Conservation (phyloP, 495 filamentous ascomycete genomes). For the Aspergillus haitiensis region DNA sequence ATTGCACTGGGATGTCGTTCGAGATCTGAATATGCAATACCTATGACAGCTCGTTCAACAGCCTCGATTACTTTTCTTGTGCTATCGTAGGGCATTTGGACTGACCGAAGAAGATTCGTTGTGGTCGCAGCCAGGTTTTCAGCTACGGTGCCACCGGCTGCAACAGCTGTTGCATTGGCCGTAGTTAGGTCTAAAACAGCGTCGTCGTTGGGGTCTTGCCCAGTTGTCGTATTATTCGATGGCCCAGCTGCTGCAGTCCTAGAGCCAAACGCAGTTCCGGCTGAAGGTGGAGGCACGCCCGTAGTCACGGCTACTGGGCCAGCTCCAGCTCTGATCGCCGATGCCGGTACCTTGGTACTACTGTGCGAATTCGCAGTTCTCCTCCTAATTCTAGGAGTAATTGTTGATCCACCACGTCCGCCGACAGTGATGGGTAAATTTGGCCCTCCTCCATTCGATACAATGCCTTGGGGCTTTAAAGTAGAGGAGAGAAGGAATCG, state of each 20-base stretch:
- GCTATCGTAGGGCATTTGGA: not conserved
- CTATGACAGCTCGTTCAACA: slow-evolving; percentile 32
- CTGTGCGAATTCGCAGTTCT: too few species aligned
- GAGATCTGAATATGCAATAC: slow-evolving; percentile 32
- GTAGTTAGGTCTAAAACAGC: not conserved
- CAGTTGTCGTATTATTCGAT: too few species aligned
- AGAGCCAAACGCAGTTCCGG: too few species aligned
- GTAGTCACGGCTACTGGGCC: too few species aligned
- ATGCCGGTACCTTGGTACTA: too few species aligned
- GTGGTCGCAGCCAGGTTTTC: not conserved
- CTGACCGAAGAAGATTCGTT: not conserved
- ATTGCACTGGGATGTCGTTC: slow-evolving; percentile 32
- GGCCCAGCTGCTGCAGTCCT: too few species aligned
- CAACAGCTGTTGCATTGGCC: slow-evolving; percentile 2
- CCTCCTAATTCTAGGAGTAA: not conserved
- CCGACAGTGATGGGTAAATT: not conserved
- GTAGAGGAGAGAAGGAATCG: slow-evolving; percentile 15
- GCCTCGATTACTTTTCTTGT: slow-evolving; percentile 18
- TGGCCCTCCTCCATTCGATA: too few species aligned
- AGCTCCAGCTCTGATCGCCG: too few species aligned
- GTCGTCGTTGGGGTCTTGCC: too few species aligned
- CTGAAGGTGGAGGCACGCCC: too few species aligned
- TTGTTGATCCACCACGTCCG: not conserved
- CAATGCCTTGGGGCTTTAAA: too few species aligned
- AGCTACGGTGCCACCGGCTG: not conserved